These are phyloP conservation scores for Aspergillus calidoustus DNA, from an alignment of 2,329 filamentous ascomycete species.

Conservation along the genomic window DNA sequence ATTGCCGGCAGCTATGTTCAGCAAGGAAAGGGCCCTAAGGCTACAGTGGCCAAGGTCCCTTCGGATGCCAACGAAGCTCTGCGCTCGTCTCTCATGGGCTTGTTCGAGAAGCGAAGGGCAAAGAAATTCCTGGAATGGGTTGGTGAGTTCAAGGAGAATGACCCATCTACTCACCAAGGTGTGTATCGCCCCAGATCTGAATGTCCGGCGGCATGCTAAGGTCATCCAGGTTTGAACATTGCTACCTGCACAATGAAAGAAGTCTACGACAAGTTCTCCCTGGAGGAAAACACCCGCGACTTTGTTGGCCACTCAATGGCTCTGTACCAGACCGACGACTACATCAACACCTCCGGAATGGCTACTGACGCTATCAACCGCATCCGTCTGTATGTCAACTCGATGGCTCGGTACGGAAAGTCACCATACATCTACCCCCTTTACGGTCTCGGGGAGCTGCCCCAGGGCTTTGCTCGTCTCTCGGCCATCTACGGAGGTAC, in stretches of 20 bases:
- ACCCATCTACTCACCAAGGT: conserved; percentile 87
- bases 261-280: conserved; percentile 97
- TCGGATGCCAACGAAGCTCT: conserved; percentile 90
- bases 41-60: conserved; percentile 94
- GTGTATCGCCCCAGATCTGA: not conserved
- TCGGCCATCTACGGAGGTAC: conserved; percentile 98
- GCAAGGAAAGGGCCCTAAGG: conserved; percentile 79
- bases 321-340: conserved; percentile 87
- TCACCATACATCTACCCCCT: conserved; percentile 99
- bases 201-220: conserved; percentile 25
- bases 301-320: conserved; percentile 99
- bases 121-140: conserved; percentile 98
- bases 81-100: conserved; percentile 90
- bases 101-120: conserved; percentile 97
- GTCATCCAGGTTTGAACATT: conserved; percentile 73
- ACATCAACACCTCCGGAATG: conserved; percentile 73
- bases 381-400: conserved; percentile 96
- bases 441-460: conserved; percentile 95
- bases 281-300: conserved; percentile 86
- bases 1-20: conserved; percentile 97
- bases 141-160: conserved; percentile 79
- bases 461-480: conserved; percentile 94
- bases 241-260: conserved; percentile 87
- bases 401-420: conserved; percentile 95
- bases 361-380: conserved; percentile 87